A percentile compares a stretch with the other conserved stretches of the same genome.
Conservation (phyloP, 345 rosid species). For the Tarenaya hassleriana region DNA sequence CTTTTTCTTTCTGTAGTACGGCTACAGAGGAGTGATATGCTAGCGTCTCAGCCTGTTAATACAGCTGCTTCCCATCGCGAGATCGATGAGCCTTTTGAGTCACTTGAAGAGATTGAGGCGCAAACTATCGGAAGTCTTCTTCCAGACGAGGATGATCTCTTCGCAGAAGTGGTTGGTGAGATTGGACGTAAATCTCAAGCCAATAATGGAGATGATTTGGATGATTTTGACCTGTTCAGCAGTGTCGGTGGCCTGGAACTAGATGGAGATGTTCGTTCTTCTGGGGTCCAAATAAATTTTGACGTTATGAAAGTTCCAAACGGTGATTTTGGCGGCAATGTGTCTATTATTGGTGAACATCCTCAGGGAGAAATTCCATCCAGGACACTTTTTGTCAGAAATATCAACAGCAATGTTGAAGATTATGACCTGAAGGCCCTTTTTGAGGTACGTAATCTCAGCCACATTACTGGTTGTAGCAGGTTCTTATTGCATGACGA, state of each 20-base stretch:
- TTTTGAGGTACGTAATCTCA: conserved; percentile 62
- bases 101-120: conserved; percentile 80
- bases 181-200: conserved; percentile 23
- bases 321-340: conserved; percentile 40
- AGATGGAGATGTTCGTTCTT: conserved; percentile 41
- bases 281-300: conserved; percentile 29
- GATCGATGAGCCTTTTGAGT: conserved; percentile 62
- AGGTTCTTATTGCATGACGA: background rate
- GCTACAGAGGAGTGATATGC: conserved; percentile 41
- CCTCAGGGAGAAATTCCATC: conserved; percentile 62
- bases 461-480: conserved; percentile 16
- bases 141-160: conserved; percentile 87
- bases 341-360: conserved; percentile 46
- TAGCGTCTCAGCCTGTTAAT: conserved; percentile 37
- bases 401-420: conserved; percentile 62
- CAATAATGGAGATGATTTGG: conserved; percentile 42
- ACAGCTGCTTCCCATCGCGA: conserved; percentile 41
- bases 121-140: conserved; percentile 87
- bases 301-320: conserved; percentile 29
- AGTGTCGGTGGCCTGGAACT: conserved; percentile 74
- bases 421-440: conserved; percentile 71
- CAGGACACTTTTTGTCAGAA: conserved; percentile 83
- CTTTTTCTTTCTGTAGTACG: conserved; percentile 41
- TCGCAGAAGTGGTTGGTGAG: conserved; percentile 52
- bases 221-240: conserved; percentile 64